Evolutionary conservation across 805 yeast species (phyloP).

Genomic region (Myxozyma neglecta): DNA sequence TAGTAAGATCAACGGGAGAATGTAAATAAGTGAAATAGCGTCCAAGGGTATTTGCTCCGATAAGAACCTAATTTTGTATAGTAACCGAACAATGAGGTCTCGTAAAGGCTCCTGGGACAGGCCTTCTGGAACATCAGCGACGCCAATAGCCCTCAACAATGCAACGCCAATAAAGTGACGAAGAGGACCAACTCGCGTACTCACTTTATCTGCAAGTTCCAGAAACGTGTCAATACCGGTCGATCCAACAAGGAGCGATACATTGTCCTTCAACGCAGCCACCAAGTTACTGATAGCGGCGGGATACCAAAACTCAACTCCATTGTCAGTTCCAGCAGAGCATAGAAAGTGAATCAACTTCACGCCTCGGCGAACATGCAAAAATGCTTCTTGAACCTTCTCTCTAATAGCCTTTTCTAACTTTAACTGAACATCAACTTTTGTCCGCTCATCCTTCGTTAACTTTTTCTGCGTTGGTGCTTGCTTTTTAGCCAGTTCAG

Average conservation of each 20-base stretch:
- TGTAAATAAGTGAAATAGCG: constrained; percentile 63
- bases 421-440: constrained; percentile 61
- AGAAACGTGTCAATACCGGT: constrained; percentile 54
- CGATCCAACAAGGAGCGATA: constrained; percentile 46
- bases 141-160: constrained; percentile 56
- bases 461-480: constrained; percentile 49
- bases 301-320: constrained; percentile 69
- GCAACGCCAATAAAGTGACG: constrained; percentile 66
- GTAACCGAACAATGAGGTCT: constrained; percentile 60
- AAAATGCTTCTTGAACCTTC: constrained; percentile 45
- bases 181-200: constrained; percentile 53
- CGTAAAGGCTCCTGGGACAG: constrained; percentile 53
- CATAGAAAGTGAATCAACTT: constrained; percentile 54
- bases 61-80: constrained; percentile 73
- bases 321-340: constrained; percentile 60
- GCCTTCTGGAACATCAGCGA: constrained; percentile 44
- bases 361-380: constrained; percentile 51
- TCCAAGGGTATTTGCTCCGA: constrained; percentile 74
- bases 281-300: constrained; percentile 56
- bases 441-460: constrained; percentile 71
- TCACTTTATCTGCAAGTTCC: constrained; percentile 52
- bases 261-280: constrained; percentile 44
- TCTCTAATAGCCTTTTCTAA: constrained; percentile 61
- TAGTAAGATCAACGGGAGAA: constrained; percentile 69
- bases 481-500: constrained; percentile 55